A percentile compares a stretch with the other conserved stretches of the same genome.
These are phyloP conservation scores for Allium fistulosum DNA, from an alignment of 106 monocot genomes.

Conservation along the genomic window DNA sequence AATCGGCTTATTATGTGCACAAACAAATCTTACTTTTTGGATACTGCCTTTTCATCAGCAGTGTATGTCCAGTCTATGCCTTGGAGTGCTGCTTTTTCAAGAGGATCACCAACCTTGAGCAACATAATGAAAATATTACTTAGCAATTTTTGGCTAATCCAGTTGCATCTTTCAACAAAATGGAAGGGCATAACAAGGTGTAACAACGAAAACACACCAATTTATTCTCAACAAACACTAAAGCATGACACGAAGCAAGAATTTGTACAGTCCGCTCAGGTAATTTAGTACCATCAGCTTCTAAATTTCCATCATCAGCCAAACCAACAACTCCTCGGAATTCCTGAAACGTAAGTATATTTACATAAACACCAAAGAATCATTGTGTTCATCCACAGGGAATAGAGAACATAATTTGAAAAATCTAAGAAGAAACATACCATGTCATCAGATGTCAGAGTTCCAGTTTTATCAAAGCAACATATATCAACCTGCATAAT, in stretches of 20 bases:
- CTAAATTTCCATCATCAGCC: conserved; percentile 41
- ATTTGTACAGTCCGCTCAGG: conserved; percentile 59
- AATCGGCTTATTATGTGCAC: too few relatives aligned
- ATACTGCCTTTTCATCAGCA: conserved; percentile 95
- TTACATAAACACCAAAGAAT: neutral
- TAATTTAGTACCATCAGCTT: conserved; percentile 71
- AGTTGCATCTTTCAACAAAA: too few relatives aligned
- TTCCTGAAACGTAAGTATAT: conserved; percentile 46
- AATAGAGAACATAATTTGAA: neutral
- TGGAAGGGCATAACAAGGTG: neutral
- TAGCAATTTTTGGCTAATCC: too few relatives aligned
- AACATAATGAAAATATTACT: neutral
- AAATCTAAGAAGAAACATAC: conserved; percentile 21
- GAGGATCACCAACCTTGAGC: conserved; percentile 93
- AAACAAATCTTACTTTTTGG: conserved; percentile 54
- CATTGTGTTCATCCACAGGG: neutral
- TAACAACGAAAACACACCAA: conserved; percentile 39
- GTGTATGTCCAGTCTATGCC: conserved; percentile 98
- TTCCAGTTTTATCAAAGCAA: conserved; percentile 99
- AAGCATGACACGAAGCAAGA: conserved; percentile 89
- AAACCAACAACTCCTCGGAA: conserved; percentile 79
- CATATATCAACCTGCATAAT: conserved; percentile 93
- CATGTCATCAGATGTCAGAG: conserved; percentile 99
- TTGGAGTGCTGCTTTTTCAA: conserved; percentile 96
- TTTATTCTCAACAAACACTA: conserved; percentile 98